A percentile compares a stretch with the other conserved stretches of the same genome.
Evolutionary conservation across 306 rosid species (phyloP).

Genomic region (Glycine latifolia): DNA sequence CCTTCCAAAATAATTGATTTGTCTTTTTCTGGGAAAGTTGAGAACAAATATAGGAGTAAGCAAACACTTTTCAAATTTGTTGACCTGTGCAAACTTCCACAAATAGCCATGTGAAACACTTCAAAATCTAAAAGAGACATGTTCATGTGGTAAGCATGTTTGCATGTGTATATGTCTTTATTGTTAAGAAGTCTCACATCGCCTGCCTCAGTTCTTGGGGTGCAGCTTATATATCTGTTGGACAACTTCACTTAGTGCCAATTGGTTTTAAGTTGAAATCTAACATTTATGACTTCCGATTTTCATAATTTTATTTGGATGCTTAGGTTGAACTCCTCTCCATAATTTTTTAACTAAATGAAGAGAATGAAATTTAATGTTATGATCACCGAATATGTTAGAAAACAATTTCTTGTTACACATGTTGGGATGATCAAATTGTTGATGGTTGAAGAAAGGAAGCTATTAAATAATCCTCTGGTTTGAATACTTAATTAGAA

Average conservation of each 20-base stretch:
- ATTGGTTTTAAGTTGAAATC: no score
- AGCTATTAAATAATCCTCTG: no score
- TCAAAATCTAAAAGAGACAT: not conserved
- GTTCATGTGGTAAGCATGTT: not conserved
- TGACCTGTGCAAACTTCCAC: not conserved
- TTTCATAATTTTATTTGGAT: conserved; percentile 8
- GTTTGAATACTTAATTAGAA: no score
- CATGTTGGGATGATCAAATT: conserved; percentile 20
- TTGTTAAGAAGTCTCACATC: no score
- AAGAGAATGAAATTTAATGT: not conserved
- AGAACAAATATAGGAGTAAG: not conserved
- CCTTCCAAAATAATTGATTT: not conserved
- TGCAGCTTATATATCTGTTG: no score
- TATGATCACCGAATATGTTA: not conserved
- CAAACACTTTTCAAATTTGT: conserved; percentile 1
- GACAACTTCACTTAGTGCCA: no score
- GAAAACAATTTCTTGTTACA: conserved; percentile 22
- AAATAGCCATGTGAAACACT: not conserved
- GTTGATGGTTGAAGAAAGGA: no score
- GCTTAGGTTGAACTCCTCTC: conserved; percentile 3
- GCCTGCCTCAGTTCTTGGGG: no score
- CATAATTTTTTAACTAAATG: not conserved
- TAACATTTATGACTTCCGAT: conserved; percentile 16
- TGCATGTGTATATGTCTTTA: conserved; percentile 8
- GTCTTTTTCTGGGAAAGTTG: not conserved